Conservation (phyloP, 108 stramenopile genomes). For the Conticribra weissflogii region DNA sequence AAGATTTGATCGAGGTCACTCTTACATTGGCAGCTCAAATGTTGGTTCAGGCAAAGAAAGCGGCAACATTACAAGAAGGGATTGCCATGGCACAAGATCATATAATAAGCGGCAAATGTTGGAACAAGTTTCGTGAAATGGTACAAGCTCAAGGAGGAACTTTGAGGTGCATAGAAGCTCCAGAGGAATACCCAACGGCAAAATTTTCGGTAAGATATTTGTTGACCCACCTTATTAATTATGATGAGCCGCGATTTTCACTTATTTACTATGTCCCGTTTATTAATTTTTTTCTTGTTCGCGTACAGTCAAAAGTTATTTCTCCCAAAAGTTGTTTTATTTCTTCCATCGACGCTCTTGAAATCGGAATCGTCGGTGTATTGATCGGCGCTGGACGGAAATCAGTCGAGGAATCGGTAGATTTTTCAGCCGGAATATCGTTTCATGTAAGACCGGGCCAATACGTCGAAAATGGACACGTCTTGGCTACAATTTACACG, state of each 20-base stretch:
- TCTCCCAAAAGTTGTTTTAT: constrained; percentile 52
- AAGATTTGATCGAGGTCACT: constrained; percentile 65
- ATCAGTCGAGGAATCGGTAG: constrained; percentile 61
- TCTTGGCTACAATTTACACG: constrained; percentile 50
- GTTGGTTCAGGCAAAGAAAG: constrained; percentile 65
- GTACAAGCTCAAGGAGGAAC: constrained; percentile 82
- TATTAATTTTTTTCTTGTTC: no score
- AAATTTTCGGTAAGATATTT: constrained; percentile 24
- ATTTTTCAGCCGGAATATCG: constrained; percentile 64
- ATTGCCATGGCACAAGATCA: constrained; percentile 48
- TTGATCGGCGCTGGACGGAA: constrained; percentile 75
- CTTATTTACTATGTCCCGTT: no score
- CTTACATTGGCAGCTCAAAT: constrained; percentile 73
- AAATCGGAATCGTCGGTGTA: constrained; percentile 61
- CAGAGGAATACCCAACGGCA: constrained; percentile 35
- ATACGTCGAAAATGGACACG: constrained; percentile 53
- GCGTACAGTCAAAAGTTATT: constrained; percentile 15
- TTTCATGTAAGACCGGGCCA: constrained; percentile 63
- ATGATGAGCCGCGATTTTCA: no score
- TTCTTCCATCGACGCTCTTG: constrained; percentile 56
- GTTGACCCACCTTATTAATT: neutral
- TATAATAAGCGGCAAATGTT: constrained; percentile 64
- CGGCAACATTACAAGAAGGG: constrained; percentile 46
- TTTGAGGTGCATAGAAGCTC: constrained; percentile 38
- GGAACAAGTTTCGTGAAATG: constrained; percentile 74